Evolutionary conservation across 1,139 yeast species (phyloP), one percentile per base, ranked within the genome.

Genomic region (Blastobotrys malaysiensis): DNA sequence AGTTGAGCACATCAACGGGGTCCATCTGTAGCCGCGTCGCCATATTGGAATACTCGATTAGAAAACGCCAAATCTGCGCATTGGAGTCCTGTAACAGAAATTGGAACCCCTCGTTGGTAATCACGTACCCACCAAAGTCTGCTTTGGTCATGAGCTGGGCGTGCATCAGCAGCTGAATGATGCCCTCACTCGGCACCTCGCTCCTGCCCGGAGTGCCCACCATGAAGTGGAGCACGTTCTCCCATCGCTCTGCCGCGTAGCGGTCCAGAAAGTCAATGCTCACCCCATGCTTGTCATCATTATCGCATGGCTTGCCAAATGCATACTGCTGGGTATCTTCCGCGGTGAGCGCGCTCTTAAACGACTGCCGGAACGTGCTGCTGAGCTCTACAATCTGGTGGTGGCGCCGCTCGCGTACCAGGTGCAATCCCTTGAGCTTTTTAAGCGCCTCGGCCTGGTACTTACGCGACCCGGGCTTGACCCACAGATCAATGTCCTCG

Each of bases 161-260:
- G 73, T 84, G 89, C 74, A 60, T 63, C 39, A 75, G 64, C 45
- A 75, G 64, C 6, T 66, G 61, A 49, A 75, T 60, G 9, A 73
- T 75, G 5, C 75, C 73, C 11, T 63, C 65, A 45, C 70, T 71
- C 7, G 96, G 96, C 9, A 76, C 74, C 19, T 82, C 60, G 2
- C 57, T 43, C 39, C 39, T 31, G n/a, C 61, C 58, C 20, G 54
- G 51, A 43, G 65, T 0, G 2, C 98, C 98, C 48, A 93, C 99
- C 98, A 93, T 93, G 72, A 86, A 93, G 75, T 95, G 99, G 63
- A 95, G 76, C 62, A 95, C 93, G 5, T 89, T 83, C 68, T 95
- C 99, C 99, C 99, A 93, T 65, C 87, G 88, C 49, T 79, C 80
- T 7, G 89, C 80, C 9, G 97, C 96, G 72, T 89, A 90, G 46